Evolutionary conservation across 768 basidiomycete species (phyloP).

Genomic region (Dacryopinax spathularia): DNA sequence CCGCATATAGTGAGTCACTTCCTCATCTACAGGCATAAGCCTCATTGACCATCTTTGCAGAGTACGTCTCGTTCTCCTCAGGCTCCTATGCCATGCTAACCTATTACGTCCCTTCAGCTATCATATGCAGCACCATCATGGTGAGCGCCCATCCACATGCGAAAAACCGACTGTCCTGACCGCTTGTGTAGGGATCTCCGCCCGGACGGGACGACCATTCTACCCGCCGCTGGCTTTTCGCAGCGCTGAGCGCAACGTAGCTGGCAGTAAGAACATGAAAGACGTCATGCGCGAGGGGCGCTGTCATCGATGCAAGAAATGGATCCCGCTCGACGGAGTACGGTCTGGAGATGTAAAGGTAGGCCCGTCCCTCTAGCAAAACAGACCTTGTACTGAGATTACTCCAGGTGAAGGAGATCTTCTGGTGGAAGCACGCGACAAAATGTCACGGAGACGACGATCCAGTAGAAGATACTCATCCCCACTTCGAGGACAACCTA

Average conservation of each 20-base stretch:
- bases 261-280: constrained; percentile 43
- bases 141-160: constrained; percentile 25
- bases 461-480: neutral
- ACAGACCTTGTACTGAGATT: neutral
- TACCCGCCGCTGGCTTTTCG: constrained; percentile 61
- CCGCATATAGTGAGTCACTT: constrained; percentile 49
- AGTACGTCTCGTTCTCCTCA: neutral
- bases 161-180: constrained; percentile 3
- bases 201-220: constrained; percentile 53
- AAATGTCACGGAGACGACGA: constrained; percentile 42
- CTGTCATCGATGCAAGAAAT: constrained; percentile 63
- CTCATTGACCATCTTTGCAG: neutral
- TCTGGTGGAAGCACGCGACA: constrained; percentile 81
- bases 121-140: constrained; percentile 70
- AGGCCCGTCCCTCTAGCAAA: no score
- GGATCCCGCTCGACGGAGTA: constrained; percentile 57
- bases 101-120: constrained; percentile 34
- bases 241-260: constrained; percentile 29
- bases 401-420: constrained; percentile 51
- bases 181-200: constrained; percentile 45
- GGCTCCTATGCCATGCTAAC: neutral
- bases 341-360: constrained; percentile 66
- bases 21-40: neutral
- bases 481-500: neutral
- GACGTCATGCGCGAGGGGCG: constrained; percentile 47